These are phyloP conservation scores for Exophiala phaeomuriformis DNA, from an alignment of 2,329 filamentous ascomycete genomes.

Conservation along the genomic window DNA sequence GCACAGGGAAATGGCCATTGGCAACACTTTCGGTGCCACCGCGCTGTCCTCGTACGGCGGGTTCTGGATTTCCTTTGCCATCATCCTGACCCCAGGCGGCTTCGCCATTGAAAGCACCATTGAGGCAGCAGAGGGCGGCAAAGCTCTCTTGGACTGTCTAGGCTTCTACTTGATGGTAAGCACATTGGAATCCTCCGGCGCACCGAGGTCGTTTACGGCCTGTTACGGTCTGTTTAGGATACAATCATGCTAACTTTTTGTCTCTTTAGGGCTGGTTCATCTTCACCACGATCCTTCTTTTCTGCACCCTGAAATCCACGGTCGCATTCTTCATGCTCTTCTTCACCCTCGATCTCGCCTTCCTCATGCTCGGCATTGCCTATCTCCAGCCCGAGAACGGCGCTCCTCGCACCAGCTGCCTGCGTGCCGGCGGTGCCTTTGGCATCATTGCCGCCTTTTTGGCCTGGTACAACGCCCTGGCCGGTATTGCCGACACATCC, in stretches of 20 bases:
- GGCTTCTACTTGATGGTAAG: constrained; percentile 64
- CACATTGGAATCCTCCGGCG: constrained; percentile 1
- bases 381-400: constrained; percentile 48
- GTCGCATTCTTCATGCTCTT: constrained; percentile 72
- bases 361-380: constrained; percentile 62
- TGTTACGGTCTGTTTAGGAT: constrained; percentile 11
- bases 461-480: constrained; percentile 81
- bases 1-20: constrained; percentile 72
- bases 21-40: constrained; percentile 79
- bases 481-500: constrained; percentile 64
- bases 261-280: constrained; percentile 63
- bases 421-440: constrained; percentile 68
- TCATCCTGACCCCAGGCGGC: constrained; percentile 60
- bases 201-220: neutral
- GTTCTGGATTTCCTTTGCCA: constrained; percentile 72
- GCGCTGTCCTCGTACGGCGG: constrained; percentile 74
- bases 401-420: constrained; percentile 43
- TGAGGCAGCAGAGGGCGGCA: constrained; percentile 29
- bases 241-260: neutral
- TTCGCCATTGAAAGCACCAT: constrained; percentile 54
- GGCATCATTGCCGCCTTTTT: constrained; percentile 73
- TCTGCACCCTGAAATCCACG: constrained; percentile 69
- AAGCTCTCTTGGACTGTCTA: constrained; percentile 53
- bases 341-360: constrained; percentile 67
- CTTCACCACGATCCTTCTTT: constrained; percentile 66